Base-by-base conservation (phyloP, 2,329 filamentous ascomycete species). In the Talaromyces sp. region DNA sequence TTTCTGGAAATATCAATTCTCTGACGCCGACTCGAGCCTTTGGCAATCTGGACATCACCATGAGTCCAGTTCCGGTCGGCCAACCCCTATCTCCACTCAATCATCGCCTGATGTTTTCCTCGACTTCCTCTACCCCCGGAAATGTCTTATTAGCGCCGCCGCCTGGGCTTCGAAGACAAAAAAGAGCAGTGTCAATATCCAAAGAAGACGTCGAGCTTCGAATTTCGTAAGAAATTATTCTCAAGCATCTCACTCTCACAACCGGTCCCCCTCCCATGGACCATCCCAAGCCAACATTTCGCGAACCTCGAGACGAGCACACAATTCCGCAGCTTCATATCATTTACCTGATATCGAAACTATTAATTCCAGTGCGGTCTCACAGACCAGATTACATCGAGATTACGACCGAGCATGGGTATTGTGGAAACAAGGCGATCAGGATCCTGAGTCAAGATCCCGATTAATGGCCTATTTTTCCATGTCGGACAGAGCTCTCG, bases 321-420 rank as follows among this genome's bases (percentile, higher is more conserved):
- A 63, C 40, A 23, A 50, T n/a, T 33, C 58, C 16, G 37, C 25
- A 18, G 37, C 56, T 35, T 21, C 28, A 23, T 14, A 28, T 37
- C 14, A 46, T 54, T 12, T 21, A 48, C 28, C 21, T 21, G 5
- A n/a, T 33, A 18, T n/a, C 8, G 35, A 54, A 57, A 39, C 42
- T n/a, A 35, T 5, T 21, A 31, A 39, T 60, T 25, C 52, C 16
- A 60, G 25, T 31, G 33, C 16, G 9, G 14, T 56, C 21, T 52
- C 58, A 28, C 48, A 37, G 9, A 52, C 59, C 23, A 60, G 65
- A 18, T 14, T 50, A 5, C 54, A 59, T 4, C 50, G 42, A 16
- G 66, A 73, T 25, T 73, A 72, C 58, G 76, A 80, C 60, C 72
- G 75, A 67, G 77, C 73, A 12, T 82, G 80, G 80, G 68, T 72